phyloP scores from a whole-genome alignment of 73 alveolate genomes.

The Paramecium pentaurelia region DNA sequence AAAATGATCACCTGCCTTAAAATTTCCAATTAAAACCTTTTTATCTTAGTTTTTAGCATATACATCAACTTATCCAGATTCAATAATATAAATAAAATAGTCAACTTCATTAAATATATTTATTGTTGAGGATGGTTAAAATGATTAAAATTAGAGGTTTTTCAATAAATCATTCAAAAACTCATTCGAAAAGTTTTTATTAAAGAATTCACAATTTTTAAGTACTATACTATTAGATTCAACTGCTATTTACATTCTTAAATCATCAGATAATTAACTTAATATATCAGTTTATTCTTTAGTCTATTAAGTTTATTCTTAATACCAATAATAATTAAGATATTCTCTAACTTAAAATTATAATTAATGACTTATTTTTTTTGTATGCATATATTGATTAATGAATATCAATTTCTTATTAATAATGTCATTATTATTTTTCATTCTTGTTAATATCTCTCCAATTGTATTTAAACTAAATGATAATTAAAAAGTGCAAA shows the following conservation, averaged over 20 bases:
- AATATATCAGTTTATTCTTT: conserved; percentile 17
- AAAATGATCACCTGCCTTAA: neutral
- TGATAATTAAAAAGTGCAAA: conserved; percentile 13
- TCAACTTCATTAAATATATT: neutral
- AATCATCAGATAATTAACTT: neutral
- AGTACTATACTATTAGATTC: neutral
- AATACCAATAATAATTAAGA: neutral
- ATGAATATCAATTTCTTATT: neutral
- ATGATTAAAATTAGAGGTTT: neutral
- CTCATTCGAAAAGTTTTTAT: neutral
- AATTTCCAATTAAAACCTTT: neutral
- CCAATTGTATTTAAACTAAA: conserved; percentile 35
- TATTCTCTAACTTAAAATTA: conserved; percentile 41
- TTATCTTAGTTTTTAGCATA: neutral
- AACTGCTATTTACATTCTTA: neutral
- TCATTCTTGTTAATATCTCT: neutral
- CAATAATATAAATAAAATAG: neutral
- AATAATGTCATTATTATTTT: neutral
- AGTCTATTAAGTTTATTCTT: neutral
- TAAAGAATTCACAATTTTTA: neutral
- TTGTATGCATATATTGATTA: conserved; percentile 14
- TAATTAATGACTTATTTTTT: neutral
- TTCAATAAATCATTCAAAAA: neutral
- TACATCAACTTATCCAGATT: conserved; percentile 1
- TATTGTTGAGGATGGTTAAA: neutral